A percentile compares a stretch with the other conserved stretches of the same genome.
These are phyloP conservation scores for Pyrus hybrid DNA, from an alignment of 331 rosid genomes.

Conservation along the genomic window DNA sequence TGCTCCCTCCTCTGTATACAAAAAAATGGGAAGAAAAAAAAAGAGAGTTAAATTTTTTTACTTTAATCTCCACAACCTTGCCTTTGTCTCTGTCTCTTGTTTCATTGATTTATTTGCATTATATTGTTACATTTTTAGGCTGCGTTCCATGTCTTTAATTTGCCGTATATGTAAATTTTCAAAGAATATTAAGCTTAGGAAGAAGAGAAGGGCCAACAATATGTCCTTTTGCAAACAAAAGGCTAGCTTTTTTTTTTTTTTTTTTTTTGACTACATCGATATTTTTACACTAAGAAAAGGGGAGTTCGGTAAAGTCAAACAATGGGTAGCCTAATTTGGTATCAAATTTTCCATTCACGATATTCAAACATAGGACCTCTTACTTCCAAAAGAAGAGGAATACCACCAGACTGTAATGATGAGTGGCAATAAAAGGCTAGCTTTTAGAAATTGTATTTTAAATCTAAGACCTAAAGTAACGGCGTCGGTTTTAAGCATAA, in stretches of 20 bases:
- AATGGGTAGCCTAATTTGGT: too few relatives aligned
- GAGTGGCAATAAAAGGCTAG: neutral
- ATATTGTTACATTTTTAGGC: neutral
- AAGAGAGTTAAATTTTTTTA: neutral
- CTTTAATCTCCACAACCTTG: neutral
- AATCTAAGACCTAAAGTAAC: neutral
- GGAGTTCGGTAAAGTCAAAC: too few relatives aligned
- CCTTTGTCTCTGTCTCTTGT: neutral
- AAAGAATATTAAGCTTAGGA: neutral
- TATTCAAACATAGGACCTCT: too few relatives aligned
- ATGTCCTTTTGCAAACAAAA: neutral
- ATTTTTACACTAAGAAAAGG: too few relatives aligned
- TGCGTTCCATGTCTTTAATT: neutral
- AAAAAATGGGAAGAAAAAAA: neutral
- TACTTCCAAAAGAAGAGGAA: too few relatives aligned
- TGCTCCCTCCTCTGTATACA: conserved; percentile 22
- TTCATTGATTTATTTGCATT: neutral
- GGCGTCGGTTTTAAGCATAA: conserved; percentile 6
- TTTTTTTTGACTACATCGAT: too few relatives aligned
- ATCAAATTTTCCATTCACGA: too few relatives aligned
- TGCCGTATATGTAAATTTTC: neutral
- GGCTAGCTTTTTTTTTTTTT: neutral
- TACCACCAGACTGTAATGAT: too few relatives aligned
- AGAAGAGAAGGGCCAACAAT: neutral
- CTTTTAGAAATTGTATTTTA: neutral